A percentile compares a stretch with the other conserved stretches of the same genome.
phyloP scores from a whole-genome alignment of 306 rosid species.

The Acacia melanoxylon region DNA sequence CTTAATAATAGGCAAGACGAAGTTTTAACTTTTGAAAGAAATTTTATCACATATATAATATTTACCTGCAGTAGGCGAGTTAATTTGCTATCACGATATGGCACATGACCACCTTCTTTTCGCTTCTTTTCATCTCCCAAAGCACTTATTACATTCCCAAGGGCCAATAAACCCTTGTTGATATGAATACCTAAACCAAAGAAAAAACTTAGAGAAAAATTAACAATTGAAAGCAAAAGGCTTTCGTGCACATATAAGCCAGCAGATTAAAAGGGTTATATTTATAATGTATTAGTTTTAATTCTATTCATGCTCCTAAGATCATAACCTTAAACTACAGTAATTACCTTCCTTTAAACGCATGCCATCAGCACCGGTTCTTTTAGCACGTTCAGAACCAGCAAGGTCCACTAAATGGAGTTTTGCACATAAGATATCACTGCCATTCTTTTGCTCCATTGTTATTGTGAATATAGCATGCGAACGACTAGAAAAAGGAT shows the following conservation, averaged over 20 bases:
- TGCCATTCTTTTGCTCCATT: slow-evolving; percentile 90
- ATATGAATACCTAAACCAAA: slow-evolving; percentile 80
- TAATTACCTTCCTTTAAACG: slow-evolving; percentile 92
- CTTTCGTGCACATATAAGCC: neutral
- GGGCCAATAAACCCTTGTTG: slow-evolving; percentile 89
- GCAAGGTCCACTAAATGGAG: slow-evolving; percentile 93
- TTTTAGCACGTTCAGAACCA: slow-evolving; percentile 94
- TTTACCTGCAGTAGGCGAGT: slow-evolving; percentile 90
- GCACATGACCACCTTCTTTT: slow-evolving; percentile 96
- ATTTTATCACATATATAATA: neutral
- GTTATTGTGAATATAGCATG: slow-evolving; percentile 96
- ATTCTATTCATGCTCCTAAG: neutral
- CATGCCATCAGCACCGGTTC: slow-evolving; percentile 99
- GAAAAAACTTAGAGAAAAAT: neutral
- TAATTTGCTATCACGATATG: slow-evolving; percentile 95
- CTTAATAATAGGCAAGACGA: neutral
- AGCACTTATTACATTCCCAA: slow-evolving; percentile 96
- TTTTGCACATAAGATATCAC: slow-evolving; percentile 84
- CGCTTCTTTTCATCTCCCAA: slow-evolving; percentile 95
- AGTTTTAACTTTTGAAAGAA: neutral
- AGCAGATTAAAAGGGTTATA: neutral
- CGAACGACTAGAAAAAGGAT: slow-evolving; percentile 64
- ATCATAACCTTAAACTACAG: neutral
- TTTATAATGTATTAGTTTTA: neutral
- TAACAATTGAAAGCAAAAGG: neutral